These are phyloP conservation scores for Boletus vinaceobasis DNA, from an alignment of 768 basidiomycete genomes.

Conservation along the genomic window DNA sequence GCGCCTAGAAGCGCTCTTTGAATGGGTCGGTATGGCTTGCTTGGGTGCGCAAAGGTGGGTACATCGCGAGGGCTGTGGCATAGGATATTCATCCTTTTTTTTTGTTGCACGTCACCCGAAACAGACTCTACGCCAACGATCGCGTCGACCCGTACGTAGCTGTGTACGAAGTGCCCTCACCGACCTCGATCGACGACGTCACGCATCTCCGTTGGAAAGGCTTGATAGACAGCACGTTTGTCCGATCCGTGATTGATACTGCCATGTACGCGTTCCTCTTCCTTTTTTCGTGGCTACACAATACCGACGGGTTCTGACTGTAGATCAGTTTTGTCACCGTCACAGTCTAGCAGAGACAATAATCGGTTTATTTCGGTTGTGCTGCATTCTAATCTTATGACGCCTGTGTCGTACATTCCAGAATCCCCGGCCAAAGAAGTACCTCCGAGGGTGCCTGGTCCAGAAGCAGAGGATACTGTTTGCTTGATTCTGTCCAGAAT, in stretches of 20 bases:
- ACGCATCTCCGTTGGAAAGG: slow-evolving; percentile 62
- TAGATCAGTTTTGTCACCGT: slow-evolving; percentile 11
- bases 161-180: slow-evolving; percentile 55
- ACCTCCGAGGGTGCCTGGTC: slow-evolving; percentile 41
- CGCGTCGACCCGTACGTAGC: slow-evolving; percentile 68
- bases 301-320: not conserved
- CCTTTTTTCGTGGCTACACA: not conserved
- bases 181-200: slow-evolving; percentile 42
- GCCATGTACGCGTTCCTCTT: slow-evolving; percentile 29
- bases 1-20: slow-evolving; percentile 48
- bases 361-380: slow-evolving; percentile 15
- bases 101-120: not conserved
- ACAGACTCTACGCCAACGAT: slow-evolving; percentile 59
- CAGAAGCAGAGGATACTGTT: slow-evolving; percentile 54
- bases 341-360: slow-evolving; percentile 4
- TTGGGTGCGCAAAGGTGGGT: slow-evolving; percentile 62
- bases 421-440: slow-evolving; percentile 20
- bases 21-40: slow-evolving; percentile 72
- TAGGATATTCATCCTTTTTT: not conserved
- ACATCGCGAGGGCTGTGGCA: too few relatives aligned
- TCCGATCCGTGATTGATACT: slow-evolving; percentile 48
- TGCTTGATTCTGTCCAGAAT: slow-evolving; percentile 37
- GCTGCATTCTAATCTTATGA: slow-evolving; percentile 39
- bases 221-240: slow-evolving; percentile 49
- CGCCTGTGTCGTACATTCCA: slow-evolving; percentile 53